Base-by-base conservation (phyloP, 1,139 yeast genomes). In the Lipomyces yarrowii region DNA sequence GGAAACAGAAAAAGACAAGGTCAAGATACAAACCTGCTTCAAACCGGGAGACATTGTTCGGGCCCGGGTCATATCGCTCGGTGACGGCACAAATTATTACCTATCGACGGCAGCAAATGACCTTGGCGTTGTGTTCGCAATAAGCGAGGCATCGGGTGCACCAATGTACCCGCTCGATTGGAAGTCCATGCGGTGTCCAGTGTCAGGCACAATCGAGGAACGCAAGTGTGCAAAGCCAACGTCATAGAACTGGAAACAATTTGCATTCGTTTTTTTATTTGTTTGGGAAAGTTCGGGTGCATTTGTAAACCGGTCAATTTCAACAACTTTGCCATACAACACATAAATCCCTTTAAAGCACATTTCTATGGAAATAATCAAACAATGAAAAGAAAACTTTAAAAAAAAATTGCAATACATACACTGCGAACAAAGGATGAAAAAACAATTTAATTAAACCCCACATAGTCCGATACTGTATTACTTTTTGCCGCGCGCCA, bases 141-240 rank as follows among this genome's bases (percentile, higher is more conserved):
- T 83, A 72, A 82, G 86, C 68, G 92, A 11, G 72, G 77, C 71
- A 3, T 85, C 88, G 10, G 98, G 97, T 1, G 87, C 85, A 60
- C 80, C 88, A 68, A 87, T 96, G 94, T 89, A 87, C 73, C 96
- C 99, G 2, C 78, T 92, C 52, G 98, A 94, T 78, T 96, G 99
- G 98, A 93, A 92, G 77, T 90, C 92, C 11, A 94, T 96, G 98
- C 84, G 89, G 59, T 87, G 91, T 70, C 87, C 88, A 3, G 81
- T 79, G 56, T 86, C 92, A 3, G 98, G 98, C 0, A 84, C 83
- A 26, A 78, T 86, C 33, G 98, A 93, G 74, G 82, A 82, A 73
- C 83, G 99, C 67, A 96, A 96, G 77, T 91, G 97, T 78, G 99
- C 99, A 5, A 93, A 91, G 77, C 97, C 98, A 10, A 88, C 89